A percentile compares a stretch with the other conserved stretches of the same genome.
Conservation (phyloP, 2,329 filamentous ascomycete genomes). For the Fusarium falciforme region DNA sequence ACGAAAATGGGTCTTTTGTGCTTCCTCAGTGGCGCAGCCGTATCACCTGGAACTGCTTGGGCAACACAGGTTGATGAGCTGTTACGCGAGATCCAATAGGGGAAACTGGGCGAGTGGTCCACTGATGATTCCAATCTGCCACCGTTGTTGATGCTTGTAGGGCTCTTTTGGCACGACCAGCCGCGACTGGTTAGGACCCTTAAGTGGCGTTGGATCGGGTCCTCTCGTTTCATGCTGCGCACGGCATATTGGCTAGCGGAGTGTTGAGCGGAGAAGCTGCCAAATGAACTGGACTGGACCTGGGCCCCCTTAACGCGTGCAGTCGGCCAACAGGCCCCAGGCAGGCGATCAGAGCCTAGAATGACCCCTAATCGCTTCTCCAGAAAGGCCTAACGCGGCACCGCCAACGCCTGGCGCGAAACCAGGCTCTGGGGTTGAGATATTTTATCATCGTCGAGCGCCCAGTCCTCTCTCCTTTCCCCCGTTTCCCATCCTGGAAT, state of each 20-base stretch:
- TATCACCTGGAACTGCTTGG: background rate
- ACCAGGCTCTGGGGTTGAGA: background rate
- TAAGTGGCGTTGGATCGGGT: background rate
- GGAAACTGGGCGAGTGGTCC: background rate
- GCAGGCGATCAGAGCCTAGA: background rate
- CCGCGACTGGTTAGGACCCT: background rate
- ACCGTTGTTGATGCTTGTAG: background rate
- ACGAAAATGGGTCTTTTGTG: background rate
- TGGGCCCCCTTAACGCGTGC: background rate
- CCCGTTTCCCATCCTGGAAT: background rate
- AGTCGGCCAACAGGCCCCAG: background rate
- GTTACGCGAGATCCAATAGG: background rate
- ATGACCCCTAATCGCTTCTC: background rate
- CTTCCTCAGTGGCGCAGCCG: background rate
- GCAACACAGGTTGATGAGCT: background rate
- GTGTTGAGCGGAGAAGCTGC: background rate
- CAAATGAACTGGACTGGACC: background rate
- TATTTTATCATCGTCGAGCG: background rate
- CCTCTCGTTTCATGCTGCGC: background rate
- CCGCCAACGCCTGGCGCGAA: background rate
- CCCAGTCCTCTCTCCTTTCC: background rate
- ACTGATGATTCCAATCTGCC: background rate
- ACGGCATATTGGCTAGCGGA: background rate
- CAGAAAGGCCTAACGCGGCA: background rate
- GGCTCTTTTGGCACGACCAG: background rate